Evolutionary conservation across 306 rosid species (phyloP), one percentile per base, ranked within the genome.

Genomic region (Malus fusca): DNA sequence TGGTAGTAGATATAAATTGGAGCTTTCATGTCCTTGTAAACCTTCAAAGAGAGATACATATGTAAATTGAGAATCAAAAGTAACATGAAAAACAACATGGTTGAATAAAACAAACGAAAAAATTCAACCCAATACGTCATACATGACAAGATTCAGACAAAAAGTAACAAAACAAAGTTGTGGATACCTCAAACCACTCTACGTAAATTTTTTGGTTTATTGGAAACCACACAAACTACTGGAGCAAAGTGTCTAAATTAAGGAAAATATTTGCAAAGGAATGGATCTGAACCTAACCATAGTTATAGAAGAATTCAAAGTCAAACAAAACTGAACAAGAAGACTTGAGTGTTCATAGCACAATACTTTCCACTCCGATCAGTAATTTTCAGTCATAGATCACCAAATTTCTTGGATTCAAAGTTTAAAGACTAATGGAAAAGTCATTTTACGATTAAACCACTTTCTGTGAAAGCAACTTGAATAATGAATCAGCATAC

Each of bases 1-100:
- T 95, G 98, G 78, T 92, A 95, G 80, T 95, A 95, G 74, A 92
- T 79, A 75, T 86, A 84, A 83, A 92, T 88, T 11, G 98, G 98
- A 56, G 98, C 97, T 88, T 81, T 92, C 97, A 95, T 95, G 55
- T 80, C 80, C 85, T 80, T 92, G 82, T 79, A 76, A 69, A 95
- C 90, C 98, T 95, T 73, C 56, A 83, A 69, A 85, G 43, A 62
- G 77, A 72, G 77, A 69, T 66, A 64, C 15, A 81, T 75, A 75
- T 21, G 18, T 63, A 65, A 66, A 70, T 44, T 63, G 19, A 30
- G 62, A 51, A 83, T 48, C 62, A 74, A 69, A 28, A 25, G 21
- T 33, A 12, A 26, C 55, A 30, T 21, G 71, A 35, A 17, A 43
- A 80, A 61, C 19, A 11, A 11, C 12, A 18, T 26, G 14, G 37